Evolutionary conservation across 116 monocot genomes (phyloP).

Genomic region (Cymodocea nodosa): DNA sequence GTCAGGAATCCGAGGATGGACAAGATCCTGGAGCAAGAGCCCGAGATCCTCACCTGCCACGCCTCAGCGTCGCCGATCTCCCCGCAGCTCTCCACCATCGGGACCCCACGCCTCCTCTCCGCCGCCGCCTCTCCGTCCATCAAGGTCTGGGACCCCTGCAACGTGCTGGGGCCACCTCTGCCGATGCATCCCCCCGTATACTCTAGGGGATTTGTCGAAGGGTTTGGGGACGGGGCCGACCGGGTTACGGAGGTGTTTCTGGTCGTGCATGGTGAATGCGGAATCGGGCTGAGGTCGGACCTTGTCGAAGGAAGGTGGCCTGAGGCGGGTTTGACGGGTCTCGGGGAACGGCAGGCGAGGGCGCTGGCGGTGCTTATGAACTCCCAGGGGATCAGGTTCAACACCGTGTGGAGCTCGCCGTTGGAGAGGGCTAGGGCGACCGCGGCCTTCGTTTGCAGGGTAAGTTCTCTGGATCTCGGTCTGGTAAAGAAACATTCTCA

Average conservation of each 20-base stretch:
- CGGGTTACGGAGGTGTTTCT: conserved; percentile 47
- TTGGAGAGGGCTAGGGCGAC: conserved; percentile 67
- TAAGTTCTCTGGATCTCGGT: conserved; percentile 8
- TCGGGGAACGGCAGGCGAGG: conserved; percentile 80
- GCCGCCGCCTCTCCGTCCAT: conserved; percentile 14
- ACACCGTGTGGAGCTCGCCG: conserved; percentile 60
- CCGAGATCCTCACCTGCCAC: conserved; percentile 68
- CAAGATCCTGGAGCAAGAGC: conserved; percentile 55
- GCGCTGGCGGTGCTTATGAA: conserved; percentile 85
- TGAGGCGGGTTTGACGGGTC: conserved; percentile 51
- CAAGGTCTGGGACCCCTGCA: conserved; percentile 58
- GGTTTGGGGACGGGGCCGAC: conserved; percentile 8
- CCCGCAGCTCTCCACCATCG: conserved; percentile 19
- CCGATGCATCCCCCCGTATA: not conserved
- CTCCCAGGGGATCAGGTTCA: conserved; percentile 57
- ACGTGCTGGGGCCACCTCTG: conserved; percentile 50
- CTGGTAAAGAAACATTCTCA: no score
- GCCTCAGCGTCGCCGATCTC: conserved; percentile 77
- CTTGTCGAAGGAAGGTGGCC: conserved; percentile 78
- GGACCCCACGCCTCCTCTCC: conserved; percentile 25
- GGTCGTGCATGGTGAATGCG: conserved; percentile 66
- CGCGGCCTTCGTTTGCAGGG: conserved; percentile 62
- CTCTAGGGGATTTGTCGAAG: conserved; percentile 3
- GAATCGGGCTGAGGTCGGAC: conserved; percentile 42
- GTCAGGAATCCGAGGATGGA: conserved; percentile 5